These are phyloP conservation scores for Pleurotus platypus DNA, from an alignment of 768 basidiomycete species.

Conservation along the genomic window DNA sequence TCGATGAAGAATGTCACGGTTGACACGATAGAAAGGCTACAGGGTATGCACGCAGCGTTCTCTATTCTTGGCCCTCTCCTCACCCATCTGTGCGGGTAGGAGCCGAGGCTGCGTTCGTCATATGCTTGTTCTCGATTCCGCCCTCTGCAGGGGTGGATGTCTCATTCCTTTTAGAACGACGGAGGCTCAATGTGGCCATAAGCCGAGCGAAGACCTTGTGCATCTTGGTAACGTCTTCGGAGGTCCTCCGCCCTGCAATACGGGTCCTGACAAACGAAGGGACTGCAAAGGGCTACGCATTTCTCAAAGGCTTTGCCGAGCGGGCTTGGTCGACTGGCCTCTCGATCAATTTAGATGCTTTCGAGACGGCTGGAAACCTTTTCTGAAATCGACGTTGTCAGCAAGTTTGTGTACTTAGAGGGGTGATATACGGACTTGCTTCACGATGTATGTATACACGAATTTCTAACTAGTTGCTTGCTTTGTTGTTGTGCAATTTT, in stretches of 20 bases:
- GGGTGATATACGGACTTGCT: too few relatives aligned
- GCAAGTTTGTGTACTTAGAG: too few relatives aligned
- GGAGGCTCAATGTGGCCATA: constrained; percentile 50
- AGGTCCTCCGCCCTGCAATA: constrained; percentile 43
- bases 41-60: constrained; percentile 28
- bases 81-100: constrained; percentile 22
- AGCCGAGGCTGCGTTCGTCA: constrained; percentile 51
- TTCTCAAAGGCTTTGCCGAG: constrained; percentile 45
- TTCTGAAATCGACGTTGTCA: too few relatives aligned
- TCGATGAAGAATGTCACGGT: constrained; percentile 30
- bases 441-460: too few relatives aligned
- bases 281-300: constrained; percentile 43
- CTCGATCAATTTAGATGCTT: constrained; percentile 30
- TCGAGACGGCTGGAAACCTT: constrained; percentile 11
- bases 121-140: constrained; percentile 48
- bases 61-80: background rate
- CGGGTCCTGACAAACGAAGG: constrained; percentile 39
- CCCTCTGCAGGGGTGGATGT: constrained; percentile 28
- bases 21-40: constrained; percentile 48
- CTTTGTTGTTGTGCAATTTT: too few relatives aligned
- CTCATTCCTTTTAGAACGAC: constrained; percentile 41
- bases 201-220: constrained; percentile 50
- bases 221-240: constrained; percentile 40
- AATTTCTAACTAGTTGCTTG: too few relatives aligned
- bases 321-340: constrained; percentile 43